phyloP scores from a whole-genome alignment of 2,329 filamentous ascomycete genomes.

The Basipetospora chlamydospora region DNA sequence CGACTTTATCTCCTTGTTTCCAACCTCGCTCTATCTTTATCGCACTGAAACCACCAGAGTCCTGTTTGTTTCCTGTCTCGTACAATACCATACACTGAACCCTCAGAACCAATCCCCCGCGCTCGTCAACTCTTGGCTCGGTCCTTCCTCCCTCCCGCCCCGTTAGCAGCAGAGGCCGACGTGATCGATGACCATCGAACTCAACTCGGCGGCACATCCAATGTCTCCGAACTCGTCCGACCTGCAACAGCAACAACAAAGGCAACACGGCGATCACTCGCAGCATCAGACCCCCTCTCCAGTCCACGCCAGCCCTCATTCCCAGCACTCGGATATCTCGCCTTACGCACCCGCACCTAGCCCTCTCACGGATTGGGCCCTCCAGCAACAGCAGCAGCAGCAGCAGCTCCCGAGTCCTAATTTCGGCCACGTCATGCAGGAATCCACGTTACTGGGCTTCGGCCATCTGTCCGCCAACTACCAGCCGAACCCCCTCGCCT shows the following conservation, averaged over 20 bases:
- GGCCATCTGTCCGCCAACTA: constrained; percentile 35
- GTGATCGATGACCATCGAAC: constrained; percentile 40
- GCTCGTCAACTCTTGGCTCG: too few species aligned
- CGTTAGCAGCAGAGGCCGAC: constrained; percentile 21
- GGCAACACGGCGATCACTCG: constrained; percentile 4
- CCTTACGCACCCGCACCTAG: constrained; percentile 38
- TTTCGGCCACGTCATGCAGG: constrained; percentile 34
- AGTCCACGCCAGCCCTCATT: constrained; percentile 36
- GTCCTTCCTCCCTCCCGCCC: too few species aligned
- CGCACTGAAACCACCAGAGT: too few species aligned
- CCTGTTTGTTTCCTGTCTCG: too few species aligned
- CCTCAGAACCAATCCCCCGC: too few species aligned
- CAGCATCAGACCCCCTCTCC: constrained; percentile 30
- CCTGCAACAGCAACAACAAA: constrained; percentile 19
- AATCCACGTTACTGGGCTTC: constrained; percentile 41
- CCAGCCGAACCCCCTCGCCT: constrained; percentile 43
- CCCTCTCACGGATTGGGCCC: constrained; percentile 46
- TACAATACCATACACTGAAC: too few species aligned
- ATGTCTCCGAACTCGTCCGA: constrained; percentile 35
- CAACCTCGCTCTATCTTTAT: too few species aligned
- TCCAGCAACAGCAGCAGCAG: constrained; percentile 37
- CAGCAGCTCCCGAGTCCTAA: constrained; percentile 19
- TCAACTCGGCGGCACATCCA: constrained; percentile 27
- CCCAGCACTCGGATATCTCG: constrained; percentile 38
- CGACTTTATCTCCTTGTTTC: too few species aligned